Evolutionary conservation across 1,284 basidiomycete genomes (phyloP), one percentile per base, ranked within the genome.

Genomic region (Vanrija humicola): DNA sequence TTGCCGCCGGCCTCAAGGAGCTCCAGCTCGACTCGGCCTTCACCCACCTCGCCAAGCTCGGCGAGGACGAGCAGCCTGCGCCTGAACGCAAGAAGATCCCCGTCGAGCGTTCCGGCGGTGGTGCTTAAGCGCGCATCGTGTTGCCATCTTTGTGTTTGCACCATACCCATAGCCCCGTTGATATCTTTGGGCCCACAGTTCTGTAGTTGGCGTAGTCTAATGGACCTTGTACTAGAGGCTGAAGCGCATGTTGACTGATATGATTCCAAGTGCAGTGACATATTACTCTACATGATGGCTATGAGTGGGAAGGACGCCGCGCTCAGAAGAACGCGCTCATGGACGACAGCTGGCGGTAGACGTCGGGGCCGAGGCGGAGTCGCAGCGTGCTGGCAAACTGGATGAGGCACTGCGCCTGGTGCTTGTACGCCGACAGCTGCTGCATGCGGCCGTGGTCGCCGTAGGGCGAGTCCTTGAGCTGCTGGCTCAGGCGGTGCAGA

Each of bases 311-410:
- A 14, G 7, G 8, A 19, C 10, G 42, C 23, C 2, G 21, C 49
- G 42, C 28, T 38, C 56, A 62, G 54, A 62, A 62, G 53, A 62
- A 62, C 47, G 60, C 60, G n/a, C 68, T 70, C 70, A 73, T 68
- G 25, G 64, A 66, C 54, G 72, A 78, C 55, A 95, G 80, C 76
- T 94, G 90, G 50, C 88, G 88, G 78, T 95, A 94, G 58, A 95
- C 87, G 73, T 96, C 90, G 29, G 89, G 85, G 15, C 89, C 88
- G 83, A 96, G 86, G 54, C 90, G 82, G 74, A 93, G 90, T 63
- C 90, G 86, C 54, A 95, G 78, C 67, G 89, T 86, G 43, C 89
- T 88, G 40, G 89, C 90, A 77, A 93, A 95, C 59, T 90, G 83
- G 80, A 93, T 90, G 60, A 95, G 73, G 28, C 69, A 67, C 63